Evolutionary conservation across 768 basidiomycete species (phyloP), one percentile per base, ranked within the genome.

Genomic region (Suillus americanus): DNA sequence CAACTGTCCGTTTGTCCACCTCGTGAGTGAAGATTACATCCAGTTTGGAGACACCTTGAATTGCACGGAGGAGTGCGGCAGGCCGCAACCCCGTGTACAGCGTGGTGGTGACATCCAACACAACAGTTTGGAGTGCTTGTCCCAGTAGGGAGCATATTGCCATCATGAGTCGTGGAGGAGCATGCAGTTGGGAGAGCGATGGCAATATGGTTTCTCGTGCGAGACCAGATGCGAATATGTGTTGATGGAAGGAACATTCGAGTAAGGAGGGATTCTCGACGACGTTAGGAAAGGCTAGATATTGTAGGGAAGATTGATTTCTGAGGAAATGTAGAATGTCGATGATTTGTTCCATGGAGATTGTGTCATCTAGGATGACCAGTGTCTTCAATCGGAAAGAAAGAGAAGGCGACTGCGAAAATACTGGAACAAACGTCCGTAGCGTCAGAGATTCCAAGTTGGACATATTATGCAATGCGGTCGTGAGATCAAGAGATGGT

Each of bases 1-100:
- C 74, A 12, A 72, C 74, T 0, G 75, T 75, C 56, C 74, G 62
- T 68, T 72, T 75, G 57, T 75, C 74, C n/a, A 75, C 74, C 28
- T 73, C 75, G n/a, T 74, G 65, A 3, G 64, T 68, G 48, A 75
- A 75, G 46, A 75, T 43, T 41, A 75, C 60, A 35, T 71, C 71
- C 75, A 75, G 68, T 28, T 75, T 67, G 16, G 67, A 69, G 25
- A 76, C 73, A 2, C 76, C 76, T 5, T 64, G 65, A 1, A 75
- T 59, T 10, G 71, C 66, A 46, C 74, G 74, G 30, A 75, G 61
- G 10, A 75, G 68, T 0, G 65, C 48, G 28, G 75, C 68, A 1
- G 74, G 74, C 5, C 71, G 76, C 33, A 75, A 61, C 33, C 74
- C 74, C 1, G 70, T 72, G 35, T 71, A 75, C 5, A 75, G 72